Evolutionary conservation across 2,329 filamentous ascomycete species (phyloP).

Genomic region (Paramyrothecium sp.): DNA sequence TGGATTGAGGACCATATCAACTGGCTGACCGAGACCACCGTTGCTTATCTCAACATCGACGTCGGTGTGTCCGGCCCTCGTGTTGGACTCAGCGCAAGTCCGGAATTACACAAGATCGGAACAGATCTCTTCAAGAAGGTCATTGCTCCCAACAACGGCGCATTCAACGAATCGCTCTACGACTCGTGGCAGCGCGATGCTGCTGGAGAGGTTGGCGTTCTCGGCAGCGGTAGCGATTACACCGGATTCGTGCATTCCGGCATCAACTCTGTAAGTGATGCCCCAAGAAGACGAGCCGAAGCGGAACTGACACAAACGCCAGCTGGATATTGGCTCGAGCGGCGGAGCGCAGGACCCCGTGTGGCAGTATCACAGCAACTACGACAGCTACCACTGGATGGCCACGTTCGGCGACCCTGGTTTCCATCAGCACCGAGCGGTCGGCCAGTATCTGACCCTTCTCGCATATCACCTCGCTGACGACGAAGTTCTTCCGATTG

Average conservation of each 20-base stretch:
- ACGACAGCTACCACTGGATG: conserved; percentile 86
- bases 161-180: conserved; percentile 35
- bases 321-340: conserved; percentile 58
- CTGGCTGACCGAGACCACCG: conserved; percentile 68
- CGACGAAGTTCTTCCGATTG: conserved; percentile 36
- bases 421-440: conserved; percentile 58
- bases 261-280: conserved; percentile 33
- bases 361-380: conserved; percentile 81
- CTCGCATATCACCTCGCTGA: conserved; percentile 36
- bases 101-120: conserved; percentile 65
- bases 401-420: conserved; percentile 69
- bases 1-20: conserved; percentile 83
- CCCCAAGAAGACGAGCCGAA: background rate
- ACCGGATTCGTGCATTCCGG: conserved; percentile 62
- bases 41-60: conserved; percentile 82
- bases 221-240: conserved; percentile 67
- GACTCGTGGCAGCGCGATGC: conserved; percentile 37
- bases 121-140: conserved; percentile 61
- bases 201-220: conserved; percentile 41
- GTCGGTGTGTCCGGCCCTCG: conserved; percentile 59
- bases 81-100: conserved; percentile 60
- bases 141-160: conserved; percentile 58
- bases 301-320: conserved; percentile 8
- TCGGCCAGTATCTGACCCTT: conserved; percentile 45
- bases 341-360: conserved; percentile 47